Conservation (phyloP, 2,329 filamentous ascomycete genomes). For the Leptographium galeiforme region DNA sequence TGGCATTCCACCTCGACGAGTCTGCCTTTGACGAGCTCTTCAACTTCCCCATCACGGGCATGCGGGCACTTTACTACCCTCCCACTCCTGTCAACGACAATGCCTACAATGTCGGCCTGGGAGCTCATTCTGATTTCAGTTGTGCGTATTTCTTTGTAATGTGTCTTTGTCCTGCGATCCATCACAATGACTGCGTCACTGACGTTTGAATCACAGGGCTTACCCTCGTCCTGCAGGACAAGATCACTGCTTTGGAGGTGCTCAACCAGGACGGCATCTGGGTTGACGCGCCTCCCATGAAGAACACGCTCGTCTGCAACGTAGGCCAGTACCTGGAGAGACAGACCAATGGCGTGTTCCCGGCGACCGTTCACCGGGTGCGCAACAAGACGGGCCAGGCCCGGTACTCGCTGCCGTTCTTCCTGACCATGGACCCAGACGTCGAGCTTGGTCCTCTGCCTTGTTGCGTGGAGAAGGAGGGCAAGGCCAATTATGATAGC, state of each 20-base stretch:
- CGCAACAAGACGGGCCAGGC: conserved; percentile 26
- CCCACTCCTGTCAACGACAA: conserved; percentile 8
- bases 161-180: neutral
- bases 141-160: conserved; percentile 11
- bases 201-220: conserved; percentile 12
- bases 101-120: conserved; percentile 21
- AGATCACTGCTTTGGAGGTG: conserved; percentile 27
- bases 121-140: conserved; percentile 33
- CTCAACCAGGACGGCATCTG: conserved; percentile 24
- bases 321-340: conserved; percentile 39
- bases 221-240: conserved; percentile 34
- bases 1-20: conserved; percentile 12
- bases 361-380: conserved; percentile 35
- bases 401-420: conserved; percentile 42
- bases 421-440: conserved; percentile 34
- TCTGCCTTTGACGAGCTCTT: conserved; percentile 26
- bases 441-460: conserved; percentile 3
- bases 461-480: neutral
- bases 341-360: conserved; percentile 34
- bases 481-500: neutral
- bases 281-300: conserved; percentile 11
- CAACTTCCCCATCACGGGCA: conserved; percentile 18
- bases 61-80: conserved; percentile 15
- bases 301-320: conserved; percentile 28
- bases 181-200: too few relatives aligned